Evolutionary conservation across 2,329 filamentous ascomycete species (phyloP).

Genomic region (Fusarium vanettenii): DNA sequence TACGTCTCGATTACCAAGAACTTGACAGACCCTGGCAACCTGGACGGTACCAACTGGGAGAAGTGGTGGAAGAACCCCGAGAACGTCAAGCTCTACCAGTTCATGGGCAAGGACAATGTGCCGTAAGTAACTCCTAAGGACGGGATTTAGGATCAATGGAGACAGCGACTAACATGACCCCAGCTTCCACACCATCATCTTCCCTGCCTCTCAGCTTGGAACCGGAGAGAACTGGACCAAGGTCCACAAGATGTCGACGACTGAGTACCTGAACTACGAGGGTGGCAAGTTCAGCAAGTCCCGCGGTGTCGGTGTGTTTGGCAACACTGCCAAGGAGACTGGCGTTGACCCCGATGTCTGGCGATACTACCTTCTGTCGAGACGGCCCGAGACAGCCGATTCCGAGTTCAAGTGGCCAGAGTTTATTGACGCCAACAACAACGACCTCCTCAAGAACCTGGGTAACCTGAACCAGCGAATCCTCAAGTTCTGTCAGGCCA

Average conservation of each 20-base stretch:
- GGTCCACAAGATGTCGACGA: slow-evolving; percentile 88
- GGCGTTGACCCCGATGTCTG: slow-evolving; percentile 89
- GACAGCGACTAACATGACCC: slow-evolving; percentile 9
- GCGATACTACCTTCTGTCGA: slow-evolving; percentile 89
- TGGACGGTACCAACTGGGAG: slow-evolving; percentile 78
- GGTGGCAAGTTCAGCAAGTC: slow-evolving; percentile 94
- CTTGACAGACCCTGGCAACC: slow-evolving; percentile 72
- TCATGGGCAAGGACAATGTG: slow-evolving; percentile 84
- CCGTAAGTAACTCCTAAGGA: slow-evolving; percentile 58
- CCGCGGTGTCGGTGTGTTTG: slow-evolving; percentile 89
- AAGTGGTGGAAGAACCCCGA: slow-evolving; percentile 95
- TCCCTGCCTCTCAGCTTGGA: slow-evolving; percentile 87
- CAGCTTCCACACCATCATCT: slow-evolving; percentile 82
- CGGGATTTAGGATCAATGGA: background rate
- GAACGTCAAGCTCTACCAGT: slow-evolving; percentile 89
- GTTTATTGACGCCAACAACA: slow-evolving; percentile 89
- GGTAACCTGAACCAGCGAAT: slow-evolving; percentile 81
- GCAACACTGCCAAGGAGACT: slow-evolving; percentile 87
- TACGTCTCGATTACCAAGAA: slow-evolving; percentile 95
- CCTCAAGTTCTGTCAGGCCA: slow-evolving; percentile 81
- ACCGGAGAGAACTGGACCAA: slow-evolving; percentile 89
- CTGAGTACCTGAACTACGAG: slow-evolving; percentile 89
- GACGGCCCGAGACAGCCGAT: slow-evolving; percentile 86
- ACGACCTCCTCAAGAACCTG: slow-evolving; percentile 81
- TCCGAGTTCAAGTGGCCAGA: slow-evolving; percentile 90